A percentile compares a stretch with the other conserved stretches of the same genome.
These are phyloP conservation scores for Colletotrichum acutatum DNA, from an alignment of 2,329 filamentous ascomycete species.

Conservation along the genomic window DNA sequence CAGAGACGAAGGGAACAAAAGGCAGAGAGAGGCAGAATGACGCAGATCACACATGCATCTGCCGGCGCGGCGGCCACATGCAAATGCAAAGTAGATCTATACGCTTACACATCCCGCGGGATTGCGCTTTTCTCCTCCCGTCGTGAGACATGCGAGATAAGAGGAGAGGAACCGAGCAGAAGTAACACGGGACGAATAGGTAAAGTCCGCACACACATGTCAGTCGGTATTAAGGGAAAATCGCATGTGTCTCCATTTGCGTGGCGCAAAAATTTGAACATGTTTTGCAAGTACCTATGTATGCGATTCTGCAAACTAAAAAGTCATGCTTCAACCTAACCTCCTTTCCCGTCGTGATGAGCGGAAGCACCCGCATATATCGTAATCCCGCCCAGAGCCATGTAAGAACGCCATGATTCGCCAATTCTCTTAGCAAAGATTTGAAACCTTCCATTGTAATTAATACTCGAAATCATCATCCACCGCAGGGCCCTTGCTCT, in stretches of 20 bases:
- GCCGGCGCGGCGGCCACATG: not conserved
- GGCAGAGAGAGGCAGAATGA: not conserved
- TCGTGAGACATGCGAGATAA: not conserved
- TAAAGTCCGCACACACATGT: not conserved
- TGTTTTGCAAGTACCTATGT: not conserved
- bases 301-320: not conserved
- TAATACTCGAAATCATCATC: slow-evolving; percentile 99
- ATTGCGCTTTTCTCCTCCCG: not conserved
- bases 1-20: not conserved
- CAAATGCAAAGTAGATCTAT: slow-evolving; percentile 1
- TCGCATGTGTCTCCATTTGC: not conserved
- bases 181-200: not conserved
- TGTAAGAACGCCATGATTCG: slow-evolving; percentile 12
- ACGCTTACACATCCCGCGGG: not conserved
- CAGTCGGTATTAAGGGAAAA: not conserved
- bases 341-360: not conserved
- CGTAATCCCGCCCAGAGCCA: not conserved
- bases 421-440: not conserved
- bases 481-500: slow-evolving; percentile 85
- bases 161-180: not conserved
- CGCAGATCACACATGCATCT: not conserved
- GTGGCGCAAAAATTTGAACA: not conserved
- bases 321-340: not conserved
- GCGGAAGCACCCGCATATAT: not conserved
- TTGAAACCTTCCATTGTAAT: not conserved